phyloP scores from a whole-genome alignment of 1,284 basidiomycete genomes.

The Ganoderma meredithae region DNA sequence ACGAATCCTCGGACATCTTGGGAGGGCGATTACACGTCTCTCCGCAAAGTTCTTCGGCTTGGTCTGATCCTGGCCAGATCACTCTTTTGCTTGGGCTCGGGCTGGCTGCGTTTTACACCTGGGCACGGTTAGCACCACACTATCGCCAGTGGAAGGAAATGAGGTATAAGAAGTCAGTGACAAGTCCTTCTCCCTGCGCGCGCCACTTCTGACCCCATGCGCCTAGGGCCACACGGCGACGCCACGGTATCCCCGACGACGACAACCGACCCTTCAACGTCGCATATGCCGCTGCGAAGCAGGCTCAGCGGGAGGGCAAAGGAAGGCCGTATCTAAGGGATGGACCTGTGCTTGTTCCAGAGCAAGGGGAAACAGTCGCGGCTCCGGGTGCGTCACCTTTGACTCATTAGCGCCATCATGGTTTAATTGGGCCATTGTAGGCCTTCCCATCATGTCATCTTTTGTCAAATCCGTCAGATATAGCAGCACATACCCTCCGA shows the following conservation, averaged over 20 bases:
- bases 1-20: constrained; percentile 68
- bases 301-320: constrained; percentile 45
- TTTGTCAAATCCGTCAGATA: constrained; percentile 4
- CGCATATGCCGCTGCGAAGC: constrained; percentile 74
- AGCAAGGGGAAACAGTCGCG: background rate
- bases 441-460: constrained; percentile 1
- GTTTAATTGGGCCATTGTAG: background rate
- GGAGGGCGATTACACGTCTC: constrained; percentile 59
- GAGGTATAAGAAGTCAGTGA: constrained; percentile 63
- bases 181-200: constrained; percentile 1
- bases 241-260: constrained; percentile 81
- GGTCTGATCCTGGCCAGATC: constrained; percentile 43
- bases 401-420: background rate
- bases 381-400: constrained; percentile 5
- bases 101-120: constrained; percentile 25
- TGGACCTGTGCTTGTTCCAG: background rate
- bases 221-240: constrained; percentile 64
- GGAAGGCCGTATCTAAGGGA: constrained; percentile 2
- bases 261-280: constrained; percentile 84
- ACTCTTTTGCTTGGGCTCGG: constrained; percentile 29
- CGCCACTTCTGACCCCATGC: constrained; percentile 14
- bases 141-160: constrained; percentile 58
- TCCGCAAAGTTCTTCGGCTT: constrained; percentile 42
- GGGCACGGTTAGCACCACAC: constrained; percentile 39
- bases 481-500: constrained; percentile 1